Conservation (phyloP, 2,329 filamentous ascomycete species). For the Aspergillus novoparasiticus region DNA sequence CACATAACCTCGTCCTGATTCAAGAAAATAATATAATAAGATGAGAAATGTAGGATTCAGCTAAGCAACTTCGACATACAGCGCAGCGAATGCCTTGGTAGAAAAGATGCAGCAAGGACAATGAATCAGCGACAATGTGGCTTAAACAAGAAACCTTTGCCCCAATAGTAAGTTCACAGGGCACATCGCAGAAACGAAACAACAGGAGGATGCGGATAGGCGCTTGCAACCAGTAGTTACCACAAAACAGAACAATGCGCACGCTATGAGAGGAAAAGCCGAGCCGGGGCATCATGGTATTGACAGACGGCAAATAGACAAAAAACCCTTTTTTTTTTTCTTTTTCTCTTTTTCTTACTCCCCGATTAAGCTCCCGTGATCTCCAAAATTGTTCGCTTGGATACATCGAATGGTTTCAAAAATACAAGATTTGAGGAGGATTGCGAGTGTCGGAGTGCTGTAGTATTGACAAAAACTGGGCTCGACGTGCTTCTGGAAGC, state of each 20-base stretch:
- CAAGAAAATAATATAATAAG: not conserved
- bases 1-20: not conserved
- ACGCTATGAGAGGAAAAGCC: not conserved
- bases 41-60: not conserved
- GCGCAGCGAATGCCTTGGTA: not conserved
- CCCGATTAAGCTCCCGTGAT: not conserved
- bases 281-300: not conserved
- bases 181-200: not conserved
- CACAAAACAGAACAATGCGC: constrained; percentile 4
- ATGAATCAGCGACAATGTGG: not conserved
- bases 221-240: not conserved
- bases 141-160: not conserved
- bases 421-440: constrained; percentile 3
- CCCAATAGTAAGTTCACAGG: not conserved
- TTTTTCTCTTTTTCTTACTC: not conserved
- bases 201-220: not conserved
- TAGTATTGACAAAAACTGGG: not conserved
- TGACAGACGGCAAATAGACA: not conserved
- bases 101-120: not conserved
- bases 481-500: not conserved
- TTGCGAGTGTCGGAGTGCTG: not conserved
- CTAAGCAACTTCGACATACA: not conserved
- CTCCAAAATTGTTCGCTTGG: not conserved
- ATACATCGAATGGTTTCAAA: constrained; percentile 3
- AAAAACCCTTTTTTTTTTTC: constrained; percentile 2